A percentile compares a stretch with the other conserved stretches of the same genome.
Evolutionary conservation across 2,329 filamentous ascomycete genomes (phyloP).

Genomic region (Epichloe baconii): DNA sequence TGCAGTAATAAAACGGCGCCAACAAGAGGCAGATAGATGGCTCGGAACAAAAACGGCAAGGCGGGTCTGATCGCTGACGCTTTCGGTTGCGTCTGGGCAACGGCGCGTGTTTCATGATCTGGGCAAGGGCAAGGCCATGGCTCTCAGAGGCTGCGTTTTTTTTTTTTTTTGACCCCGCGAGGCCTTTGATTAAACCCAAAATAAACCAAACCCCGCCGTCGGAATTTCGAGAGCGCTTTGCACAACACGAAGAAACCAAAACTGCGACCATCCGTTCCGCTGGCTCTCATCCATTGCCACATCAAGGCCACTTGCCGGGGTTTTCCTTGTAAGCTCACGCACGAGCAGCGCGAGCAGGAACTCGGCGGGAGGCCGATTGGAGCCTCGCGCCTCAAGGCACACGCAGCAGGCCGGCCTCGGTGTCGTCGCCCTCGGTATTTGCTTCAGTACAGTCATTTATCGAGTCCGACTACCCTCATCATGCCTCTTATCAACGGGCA

Average conservation of each 20-base stretch:
- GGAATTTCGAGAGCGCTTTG: not conserved
- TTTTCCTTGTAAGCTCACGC: not conserved
- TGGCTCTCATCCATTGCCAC: not conserved
- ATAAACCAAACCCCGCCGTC: not conserved
- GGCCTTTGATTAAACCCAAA: no score
- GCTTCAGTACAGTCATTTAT: not conserved
- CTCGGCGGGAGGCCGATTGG: not conserved
- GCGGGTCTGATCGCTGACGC: not conserved
- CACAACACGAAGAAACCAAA: no score
- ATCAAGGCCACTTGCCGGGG: not conserved
- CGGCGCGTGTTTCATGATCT: not conserved
- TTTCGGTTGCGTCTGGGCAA: not conserved
- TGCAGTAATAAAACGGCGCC: no score
- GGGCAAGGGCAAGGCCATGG: no score
- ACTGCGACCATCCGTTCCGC: no score
- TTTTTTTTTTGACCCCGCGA: no score
- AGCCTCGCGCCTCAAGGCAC: not conserved
- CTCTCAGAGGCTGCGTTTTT: no score
- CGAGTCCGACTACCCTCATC: slow-evolving; percentile 11
- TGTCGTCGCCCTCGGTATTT: no score
- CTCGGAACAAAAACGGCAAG: no score
- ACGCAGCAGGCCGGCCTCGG: not conserved
- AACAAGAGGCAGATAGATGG: no score
- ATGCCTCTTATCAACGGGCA: slow-evolving; percentile 60
- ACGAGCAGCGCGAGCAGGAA: not conserved